Conservation (phyloP, 2,329 filamentous ascomycete species). For the Cercospora zeae-maydis region DNA sequence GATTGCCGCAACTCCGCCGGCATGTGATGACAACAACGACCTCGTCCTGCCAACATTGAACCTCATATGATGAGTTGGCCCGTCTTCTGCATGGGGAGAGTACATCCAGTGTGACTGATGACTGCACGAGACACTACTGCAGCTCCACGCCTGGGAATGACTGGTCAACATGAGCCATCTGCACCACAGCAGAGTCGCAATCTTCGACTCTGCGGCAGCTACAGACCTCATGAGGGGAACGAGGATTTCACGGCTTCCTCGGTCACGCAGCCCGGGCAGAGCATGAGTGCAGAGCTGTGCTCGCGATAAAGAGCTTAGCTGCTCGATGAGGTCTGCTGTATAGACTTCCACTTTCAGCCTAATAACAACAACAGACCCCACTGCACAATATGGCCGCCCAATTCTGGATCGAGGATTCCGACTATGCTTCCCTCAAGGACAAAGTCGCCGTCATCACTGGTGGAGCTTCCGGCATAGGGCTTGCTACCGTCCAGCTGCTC, state of each 20-base stretch:
- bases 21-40: not conserved
- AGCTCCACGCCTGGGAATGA: not conserved
- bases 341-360: not conserved
- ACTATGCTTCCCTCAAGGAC: constrained; percentile 25
- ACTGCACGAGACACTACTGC: too few relatives aligned
- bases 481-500: constrained; percentile 53
- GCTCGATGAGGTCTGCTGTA: not conserved
- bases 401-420: constrained; percentile 27
- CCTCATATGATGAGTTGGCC: not conserved
- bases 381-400: constrained; percentile 25
- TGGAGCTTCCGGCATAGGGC: constrained; percentile 59
- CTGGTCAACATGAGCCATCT: not conserved
- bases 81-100: too few relatives aligned
- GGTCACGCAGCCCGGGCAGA: not conserved
- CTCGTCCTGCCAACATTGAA: not conserved
- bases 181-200: not conserved
- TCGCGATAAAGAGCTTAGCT: not conserved
- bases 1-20: not conserved
- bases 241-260: not conserved
- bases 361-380: not conserved
- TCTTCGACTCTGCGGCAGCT: not conserved
- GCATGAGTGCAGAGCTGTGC: not conserved
- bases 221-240: not conserved
- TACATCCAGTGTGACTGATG: too few relatives aligned
- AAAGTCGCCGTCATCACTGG: constrained; percentile 41